phyloP scores from a whole-genome alignment of 768 basidiomycete species.

The Termitomyces sp. region DNA sequence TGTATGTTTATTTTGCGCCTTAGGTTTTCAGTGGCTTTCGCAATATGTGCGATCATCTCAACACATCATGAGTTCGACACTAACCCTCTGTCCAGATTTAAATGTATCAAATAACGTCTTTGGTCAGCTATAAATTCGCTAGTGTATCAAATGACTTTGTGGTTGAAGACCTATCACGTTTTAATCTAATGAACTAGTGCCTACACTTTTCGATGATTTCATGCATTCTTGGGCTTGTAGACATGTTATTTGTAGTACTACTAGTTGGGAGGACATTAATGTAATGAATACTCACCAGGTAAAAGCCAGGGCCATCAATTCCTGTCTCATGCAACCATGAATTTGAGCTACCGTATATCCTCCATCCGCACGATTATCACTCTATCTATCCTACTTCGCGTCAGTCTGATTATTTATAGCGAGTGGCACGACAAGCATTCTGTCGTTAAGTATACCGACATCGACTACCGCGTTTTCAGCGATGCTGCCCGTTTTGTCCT shows the following conservation, averaged over 20 bases:
- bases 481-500: constrained; percentile 79
- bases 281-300: no score
- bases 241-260: neutral
- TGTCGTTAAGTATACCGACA: constrained; percentile 92
- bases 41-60: constrained; percentile 71
- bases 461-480: constrained; percentile 94
- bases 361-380: constrained; percentile 51
- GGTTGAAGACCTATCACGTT: neutral
- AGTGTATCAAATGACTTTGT: neutral
- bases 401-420: constrained; percentile 75
- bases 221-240: neutral
- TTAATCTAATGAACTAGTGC: neutral
- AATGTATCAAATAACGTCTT: neutral
- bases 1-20: constrained; percentile 1
- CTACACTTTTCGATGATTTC: neutral
- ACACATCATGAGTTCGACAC: neutral
- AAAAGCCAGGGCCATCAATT: no score
- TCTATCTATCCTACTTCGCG: constrained; percentile 52
- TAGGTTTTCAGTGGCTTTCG: constrained; percentile 92
- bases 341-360: constrained; percentile 18
- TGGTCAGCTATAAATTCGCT: no score
- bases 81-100: neutral
- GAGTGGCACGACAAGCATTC: constrained; percentile 86
- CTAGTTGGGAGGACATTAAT: neutral
- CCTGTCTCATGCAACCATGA: constrained; percentile 11